These are phyloP conservation scores for Adansonia gregorii DNA, from an alignment of 441 rosid species.

Conservation along the genomic window DNA sequence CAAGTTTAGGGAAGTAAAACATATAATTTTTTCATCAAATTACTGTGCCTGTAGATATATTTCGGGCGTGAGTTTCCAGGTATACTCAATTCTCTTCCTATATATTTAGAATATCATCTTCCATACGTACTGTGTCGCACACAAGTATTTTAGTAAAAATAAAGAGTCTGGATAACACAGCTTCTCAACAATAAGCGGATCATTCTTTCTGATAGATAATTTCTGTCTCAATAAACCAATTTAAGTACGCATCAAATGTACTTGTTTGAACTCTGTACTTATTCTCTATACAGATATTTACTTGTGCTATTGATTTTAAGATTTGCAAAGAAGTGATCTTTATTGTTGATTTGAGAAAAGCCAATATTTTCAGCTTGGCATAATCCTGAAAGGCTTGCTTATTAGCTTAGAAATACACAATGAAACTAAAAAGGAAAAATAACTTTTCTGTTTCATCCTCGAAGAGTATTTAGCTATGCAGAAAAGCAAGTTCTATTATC, in stretches of 20 bases:
- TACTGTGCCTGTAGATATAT: not conserved
- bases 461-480: not conserved
- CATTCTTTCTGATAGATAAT: not conserved
- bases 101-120: too few species aligned
- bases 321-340: not conserved
- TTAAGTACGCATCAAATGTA: not conserved
- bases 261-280: not conserved
- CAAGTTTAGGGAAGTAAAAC: not conserved
- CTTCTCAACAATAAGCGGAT: not conserved
- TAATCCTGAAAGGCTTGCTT: not conserved
- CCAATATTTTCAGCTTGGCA: not conserved
- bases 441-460: not conserved
- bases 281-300: not conserved
- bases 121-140: too few species aligned
- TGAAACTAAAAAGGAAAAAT: too few species aligned
- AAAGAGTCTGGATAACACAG: too few species aligned
- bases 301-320: not conserved
- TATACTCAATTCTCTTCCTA: too few species aligned
- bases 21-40: not conserved
- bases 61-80: too few species aligned
- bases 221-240: not conserved
- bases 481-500: not conserved
- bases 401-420: too few species aligned
- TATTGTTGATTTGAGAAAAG: not conserved
- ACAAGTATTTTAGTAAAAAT: too few species aligned